phyloP scores from a whole-genome alignment of 2,329 filamentous ascomycete genomes.

The Neonectria sp. region DNA sequence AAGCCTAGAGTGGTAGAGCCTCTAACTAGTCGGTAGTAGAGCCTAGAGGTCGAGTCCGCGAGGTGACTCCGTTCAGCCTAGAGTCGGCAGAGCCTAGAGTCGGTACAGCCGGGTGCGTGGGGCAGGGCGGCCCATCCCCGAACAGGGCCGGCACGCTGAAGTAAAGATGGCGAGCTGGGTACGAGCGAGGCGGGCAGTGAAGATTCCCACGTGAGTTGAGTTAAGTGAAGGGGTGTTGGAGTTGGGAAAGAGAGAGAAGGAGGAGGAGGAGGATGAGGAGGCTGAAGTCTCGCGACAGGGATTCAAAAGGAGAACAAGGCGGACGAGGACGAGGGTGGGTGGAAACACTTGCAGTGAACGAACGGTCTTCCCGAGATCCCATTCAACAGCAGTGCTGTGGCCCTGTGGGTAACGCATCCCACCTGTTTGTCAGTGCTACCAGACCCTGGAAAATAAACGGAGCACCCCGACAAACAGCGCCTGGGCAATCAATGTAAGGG shows the following conservation, averaged over 20 bases:
- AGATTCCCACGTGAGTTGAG: neutral
- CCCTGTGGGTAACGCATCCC: neutral
- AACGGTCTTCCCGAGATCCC: neutral
- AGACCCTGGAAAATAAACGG: neutral
- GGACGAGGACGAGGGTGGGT: neutral
- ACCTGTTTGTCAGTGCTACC: conserved; percentile 8
- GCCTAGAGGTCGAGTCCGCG: neutral
- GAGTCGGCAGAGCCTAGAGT: neutral
- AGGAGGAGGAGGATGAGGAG: neutral
- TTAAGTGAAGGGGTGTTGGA: neutral
- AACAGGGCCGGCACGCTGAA: conserved; percentile 1
- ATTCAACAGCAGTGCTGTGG: too few relatives aligned
- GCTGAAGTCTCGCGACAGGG: neutral
- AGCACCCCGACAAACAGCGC: too few relatives aligned
- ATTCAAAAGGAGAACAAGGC: neutral
- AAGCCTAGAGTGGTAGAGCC: neutral
- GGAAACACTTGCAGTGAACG: neutral
- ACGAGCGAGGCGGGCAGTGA: neutral
- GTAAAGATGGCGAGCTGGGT: neutral
- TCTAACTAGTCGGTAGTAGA: too few relatives aligned
- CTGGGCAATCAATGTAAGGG: neutral
- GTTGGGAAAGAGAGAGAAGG: neutral
- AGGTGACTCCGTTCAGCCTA: neutral
- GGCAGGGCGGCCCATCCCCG: conserved; percentile 24
- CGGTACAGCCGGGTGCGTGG: conserved; percentile 12